Conservation (phyloP, 495 filamentous ascomycete genomes). For the Chaetomium fimeti region DNA sequence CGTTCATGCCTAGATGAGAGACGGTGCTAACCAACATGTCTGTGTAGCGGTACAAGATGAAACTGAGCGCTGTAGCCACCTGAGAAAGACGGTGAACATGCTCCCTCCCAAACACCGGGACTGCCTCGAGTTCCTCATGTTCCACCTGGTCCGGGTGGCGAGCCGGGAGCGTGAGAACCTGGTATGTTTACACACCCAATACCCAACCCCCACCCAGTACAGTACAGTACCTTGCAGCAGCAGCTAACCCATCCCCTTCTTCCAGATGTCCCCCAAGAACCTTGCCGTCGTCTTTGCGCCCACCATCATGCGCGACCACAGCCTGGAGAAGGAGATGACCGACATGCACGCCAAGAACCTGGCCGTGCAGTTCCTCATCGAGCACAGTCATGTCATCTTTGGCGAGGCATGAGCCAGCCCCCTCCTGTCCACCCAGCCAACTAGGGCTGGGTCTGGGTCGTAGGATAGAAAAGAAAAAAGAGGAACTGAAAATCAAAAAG, state of each 20-base stretch:
- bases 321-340: slow-evolving; percentile 88
- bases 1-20: background rate
- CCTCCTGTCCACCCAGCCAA: background rate
- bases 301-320: slow-evolving; percentile 89
- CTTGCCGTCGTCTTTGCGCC: slow-evolving; percentile 97
- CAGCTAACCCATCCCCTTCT: background rate
- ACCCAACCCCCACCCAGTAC: too few relatives aligned
- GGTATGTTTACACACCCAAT: slow-evolving; percentile 39
- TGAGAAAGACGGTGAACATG: slow-evolving; percentile 68
- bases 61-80: slow-evolving; percentile 60
- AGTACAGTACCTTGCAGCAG: background rate
- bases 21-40: slow-evolving; percentile 2
- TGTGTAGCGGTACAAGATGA: slow-evolving; percentile 50
- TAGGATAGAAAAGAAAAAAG: background rate
- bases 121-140: slow-evolving; percentile 88
- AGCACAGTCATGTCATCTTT: slow-evolving; percentile 80
- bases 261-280: slow-evolving; percentile 86
- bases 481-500: background rate
- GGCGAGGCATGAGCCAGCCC: slow-evolving; percentile 31
- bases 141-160: slow-evolving; percentile 89
- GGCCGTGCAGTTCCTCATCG: slow-evolving; percentile 85
- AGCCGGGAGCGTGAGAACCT: slow-evolving; percentile 77
- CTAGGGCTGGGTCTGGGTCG: background rate
- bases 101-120: slow-evolving; percentile 81
- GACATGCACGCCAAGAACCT: slow-evolving; percentile 91